phyloP scores from a whole-genome alignment of 2,329 filamentous ascomycete species.

The Penicillium sp. region DNA sequence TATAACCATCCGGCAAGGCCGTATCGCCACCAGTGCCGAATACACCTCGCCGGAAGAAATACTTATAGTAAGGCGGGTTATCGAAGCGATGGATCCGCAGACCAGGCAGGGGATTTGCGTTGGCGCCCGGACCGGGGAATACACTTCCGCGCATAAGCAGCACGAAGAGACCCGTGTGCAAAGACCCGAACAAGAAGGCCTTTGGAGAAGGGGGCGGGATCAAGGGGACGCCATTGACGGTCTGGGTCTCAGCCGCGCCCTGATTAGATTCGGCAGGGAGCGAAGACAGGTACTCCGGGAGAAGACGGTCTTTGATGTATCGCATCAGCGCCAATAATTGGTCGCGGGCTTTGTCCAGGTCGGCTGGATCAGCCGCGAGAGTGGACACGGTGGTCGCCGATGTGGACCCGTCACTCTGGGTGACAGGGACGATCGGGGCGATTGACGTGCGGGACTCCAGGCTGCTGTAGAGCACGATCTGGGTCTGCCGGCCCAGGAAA shows the following conservation, averaged over 20 bases:
- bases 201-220: constrained; percentile 27
- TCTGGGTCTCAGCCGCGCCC: neutral
- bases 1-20: constrained; percentile 32
- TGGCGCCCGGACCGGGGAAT: constrained; percentile 6
- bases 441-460: constrained; percentile 33
- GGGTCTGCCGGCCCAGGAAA: constrained; percentile 39
- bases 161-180: constrained; percentile 35
- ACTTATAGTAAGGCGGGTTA: constrained; percentile 37
- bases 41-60: constrained; percentile 29
- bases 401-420: neutral
- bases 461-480: constrained; percentile 43
- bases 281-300: constrained; percentile 28
- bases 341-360: constrained; percentile 17
- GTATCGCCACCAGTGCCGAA: constrained; percentile 9
- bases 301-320: constrained; percentile 25
- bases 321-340: constrained; percentile 31
- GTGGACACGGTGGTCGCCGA: constrained; percentile 11
- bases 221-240: constrained; percentile 12
- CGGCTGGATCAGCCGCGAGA: constrained; percentile 7
- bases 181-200: constrained; percentile 37
- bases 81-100: constrained; percentile 31
- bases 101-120: constrained; percentile 14
- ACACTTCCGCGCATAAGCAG: constrained; percentile 24
- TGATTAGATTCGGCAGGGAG: neutral
- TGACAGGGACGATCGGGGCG: constrained; percentile 14